phyloP scores from a whole-genome alignment of 345 rosid species.

The Salix caprea region DNA sequence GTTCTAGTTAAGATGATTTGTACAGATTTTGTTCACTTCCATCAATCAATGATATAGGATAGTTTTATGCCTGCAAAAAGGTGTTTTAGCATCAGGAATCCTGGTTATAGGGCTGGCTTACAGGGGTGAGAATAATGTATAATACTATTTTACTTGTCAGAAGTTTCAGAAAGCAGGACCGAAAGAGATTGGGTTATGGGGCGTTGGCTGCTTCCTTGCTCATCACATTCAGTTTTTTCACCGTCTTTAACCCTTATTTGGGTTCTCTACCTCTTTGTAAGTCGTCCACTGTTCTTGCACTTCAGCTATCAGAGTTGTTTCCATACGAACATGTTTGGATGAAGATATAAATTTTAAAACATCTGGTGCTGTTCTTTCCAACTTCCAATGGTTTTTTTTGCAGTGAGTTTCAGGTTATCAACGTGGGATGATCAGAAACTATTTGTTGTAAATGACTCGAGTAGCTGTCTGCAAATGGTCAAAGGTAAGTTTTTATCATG shows the following conservation, averaged over 20 bases:
- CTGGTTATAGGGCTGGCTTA: too few relatives aligned
- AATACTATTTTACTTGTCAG: constrained; percentile 47
- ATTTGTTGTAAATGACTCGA: constrained; percentile 22
- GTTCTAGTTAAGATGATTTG: neutral
- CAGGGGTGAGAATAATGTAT: constrained; percentile 19
- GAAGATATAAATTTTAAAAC: neutral
- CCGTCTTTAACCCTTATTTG: constrained; percentile 49
- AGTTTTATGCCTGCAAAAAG: too few relatives aligned
- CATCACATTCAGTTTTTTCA: constrained; percentile 46
- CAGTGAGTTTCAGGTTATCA: constrained; percentile 52
- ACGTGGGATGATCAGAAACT: constrained; percentile 30
- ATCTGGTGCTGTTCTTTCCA: neutral
- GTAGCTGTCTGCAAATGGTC: neutral
- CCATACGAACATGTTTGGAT: neutral
- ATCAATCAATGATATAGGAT: too few relatives aligned
- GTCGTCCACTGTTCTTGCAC: constrained; percentile 3
- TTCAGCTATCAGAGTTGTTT: neutral
- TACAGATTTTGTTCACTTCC: too few relatives aligned
- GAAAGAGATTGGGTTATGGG: constrained; percentile 55
- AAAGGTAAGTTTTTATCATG: neutral
- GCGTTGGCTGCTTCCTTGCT: constrained; percentile 51
- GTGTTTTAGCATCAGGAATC: too few relatives aligned
- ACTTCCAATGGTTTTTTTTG: neutral
- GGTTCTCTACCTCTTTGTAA: constrained; percentile 46
- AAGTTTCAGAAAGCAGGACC: constrained; percentile 67